Percentiles rank a stretch among this genome's conserved stretches.
Evolutionary conservation across 106 monocot species (phyloP).

Genomic region (Dendrobium catenatum): DNA sequence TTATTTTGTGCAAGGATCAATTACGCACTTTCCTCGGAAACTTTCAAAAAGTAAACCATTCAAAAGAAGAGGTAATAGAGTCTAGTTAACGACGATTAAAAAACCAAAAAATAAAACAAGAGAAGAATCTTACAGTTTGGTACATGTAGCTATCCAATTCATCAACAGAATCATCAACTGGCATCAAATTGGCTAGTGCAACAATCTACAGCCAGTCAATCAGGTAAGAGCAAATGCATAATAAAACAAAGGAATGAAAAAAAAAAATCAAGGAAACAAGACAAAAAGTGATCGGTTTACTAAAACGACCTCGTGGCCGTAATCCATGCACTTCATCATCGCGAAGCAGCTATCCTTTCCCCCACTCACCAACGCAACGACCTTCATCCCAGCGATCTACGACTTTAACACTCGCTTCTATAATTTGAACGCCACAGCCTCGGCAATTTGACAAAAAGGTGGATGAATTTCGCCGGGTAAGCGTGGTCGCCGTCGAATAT

Average conservation of each 20-base stretch:
- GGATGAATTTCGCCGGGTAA: neutral
- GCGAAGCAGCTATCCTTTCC: conserved; percentile 99
- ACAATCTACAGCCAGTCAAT: conserved; percentile 43
- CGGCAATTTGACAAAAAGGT: neutral
- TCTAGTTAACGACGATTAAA: neutral
- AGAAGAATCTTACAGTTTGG: conserved; percentile 57
- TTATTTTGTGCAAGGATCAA: neutral
- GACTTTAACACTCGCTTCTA: neutral
- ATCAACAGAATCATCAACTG: conserved; percentile 81
- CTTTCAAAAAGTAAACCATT: neutral
- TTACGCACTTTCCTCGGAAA: neutral
- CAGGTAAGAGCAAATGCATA: neutral
- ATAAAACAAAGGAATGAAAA: conserved; percentile 2
- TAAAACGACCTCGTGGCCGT: conserved; percentile 69
- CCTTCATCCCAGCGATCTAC: conserved; percentile 53
- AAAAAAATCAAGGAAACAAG: neutral
- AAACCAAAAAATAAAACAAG: neutral
- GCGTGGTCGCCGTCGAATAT: neutral
- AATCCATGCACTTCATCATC: conserved; percentile 96
- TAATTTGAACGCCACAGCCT: neutral
- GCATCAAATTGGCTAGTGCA: conserved; percentile 90
- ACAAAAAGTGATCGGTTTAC: neutral
- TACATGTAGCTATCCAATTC: conserved; percentile 99
- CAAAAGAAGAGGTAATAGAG: neutral
- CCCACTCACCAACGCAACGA: conserved; percentile 87